These are phyloP conservation scores for Musa schizocarpa DNA, from an alignment of 176 grass and related monocot species.

Conservation along the genomic window DNA sequence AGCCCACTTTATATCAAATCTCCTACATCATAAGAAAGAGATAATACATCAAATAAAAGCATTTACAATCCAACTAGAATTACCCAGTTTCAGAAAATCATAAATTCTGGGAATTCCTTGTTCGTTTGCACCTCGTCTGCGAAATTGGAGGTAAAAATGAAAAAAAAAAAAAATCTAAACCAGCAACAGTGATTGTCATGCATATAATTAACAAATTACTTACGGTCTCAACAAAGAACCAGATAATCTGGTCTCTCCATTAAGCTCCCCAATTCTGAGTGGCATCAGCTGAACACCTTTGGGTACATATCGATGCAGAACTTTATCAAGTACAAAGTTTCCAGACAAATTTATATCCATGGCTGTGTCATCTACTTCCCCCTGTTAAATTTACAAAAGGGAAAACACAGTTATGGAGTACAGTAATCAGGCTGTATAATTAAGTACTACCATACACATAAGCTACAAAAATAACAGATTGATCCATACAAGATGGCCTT, in stretches of 20 bases:
- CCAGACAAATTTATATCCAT: slow-evolving; percentile 98
- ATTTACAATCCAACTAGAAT: slow-evolving; percentile 7
- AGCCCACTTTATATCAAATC: slow-evolving; percentile 99
- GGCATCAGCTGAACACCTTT: slow-evolving; percentile 65
- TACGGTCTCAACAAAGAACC: slow-evolving; percentile 83
- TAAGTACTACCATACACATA: no score
- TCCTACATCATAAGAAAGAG: slow-evolving; percentile 33
- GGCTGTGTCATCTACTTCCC: slow-evolving; percentile 77
- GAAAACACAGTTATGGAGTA: slow-evolving; percentile 16
- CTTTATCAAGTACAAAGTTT: slow-evolving; percentile 87
- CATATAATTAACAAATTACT: slow-evolving; percentile 31
- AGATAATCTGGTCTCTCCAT: slow-evolving; percentile 97
- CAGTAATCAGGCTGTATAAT: not conserved
- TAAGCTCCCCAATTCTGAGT: slow-evolving; percentile 86
- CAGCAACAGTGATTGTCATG: not conserved
- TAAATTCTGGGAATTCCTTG: not conserved
- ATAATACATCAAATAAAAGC: not conserved
- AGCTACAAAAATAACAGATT: no score
- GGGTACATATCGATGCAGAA: slow-evolving; percentile 69
- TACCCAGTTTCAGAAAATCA: not conserved
- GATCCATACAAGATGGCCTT: not conserved
- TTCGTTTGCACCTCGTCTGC: not conserved
- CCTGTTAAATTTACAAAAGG: slow-evolving; percentile 47
- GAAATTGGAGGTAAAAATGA: not conserved
- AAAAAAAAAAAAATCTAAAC: slow-evolving; percentile 8